Evolutionary conservation across 768 basidiomycete genomes (phyloP), one percentile per base, ranked within the genome.

Genomic region (Xerocomellus amylosporus): DNA sequence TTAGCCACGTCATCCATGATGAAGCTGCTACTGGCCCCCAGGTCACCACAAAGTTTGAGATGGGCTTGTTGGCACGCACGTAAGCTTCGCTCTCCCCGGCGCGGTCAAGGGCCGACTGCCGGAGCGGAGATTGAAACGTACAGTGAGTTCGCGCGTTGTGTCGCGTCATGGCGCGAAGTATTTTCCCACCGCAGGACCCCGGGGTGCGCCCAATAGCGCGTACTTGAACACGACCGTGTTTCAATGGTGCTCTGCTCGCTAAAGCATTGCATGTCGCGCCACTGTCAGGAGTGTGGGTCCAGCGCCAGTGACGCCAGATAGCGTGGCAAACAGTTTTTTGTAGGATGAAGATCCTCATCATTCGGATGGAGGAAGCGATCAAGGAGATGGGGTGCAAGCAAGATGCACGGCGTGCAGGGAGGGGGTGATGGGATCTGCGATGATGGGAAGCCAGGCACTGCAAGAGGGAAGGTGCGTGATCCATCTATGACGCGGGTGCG

Each of bases 351-450:
- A 30, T 30, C 30, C 24, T 30, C 51, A 48, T 48, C 40, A 19
- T 30, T 30, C 30, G 44, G 44, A 47, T 33, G 31, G 31, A 33
- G 43, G 48, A 55, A 19, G 9, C 5, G 46, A 52, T 55, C 50
- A 33, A 8, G 20, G 47, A 30, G 42, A 24, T 22, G 24, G 24
- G 39, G 17, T 34, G 37, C 6, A 54, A 51, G 48, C 42, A 44
- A 50, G 53, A 49, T 42, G 44, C 14, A 33, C 14, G 15, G 26
- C 30, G 14, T 34, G 33, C 33, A 34, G 12, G 33, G 34, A 19
- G 37, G 39, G 38, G 46, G 17, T 62, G 61, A 61, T 62, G 49
- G 20, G 58, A 61, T 61, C 57, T 61, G 59, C 53, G 57, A 45
- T 61, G 58, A 56, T 56, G 56, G 58, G 48, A 51, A 41, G 34